phyloP scores from a whole-genome alignment of 768 basidiomycete species.

The Rhodotorula diobovata region DNA sequence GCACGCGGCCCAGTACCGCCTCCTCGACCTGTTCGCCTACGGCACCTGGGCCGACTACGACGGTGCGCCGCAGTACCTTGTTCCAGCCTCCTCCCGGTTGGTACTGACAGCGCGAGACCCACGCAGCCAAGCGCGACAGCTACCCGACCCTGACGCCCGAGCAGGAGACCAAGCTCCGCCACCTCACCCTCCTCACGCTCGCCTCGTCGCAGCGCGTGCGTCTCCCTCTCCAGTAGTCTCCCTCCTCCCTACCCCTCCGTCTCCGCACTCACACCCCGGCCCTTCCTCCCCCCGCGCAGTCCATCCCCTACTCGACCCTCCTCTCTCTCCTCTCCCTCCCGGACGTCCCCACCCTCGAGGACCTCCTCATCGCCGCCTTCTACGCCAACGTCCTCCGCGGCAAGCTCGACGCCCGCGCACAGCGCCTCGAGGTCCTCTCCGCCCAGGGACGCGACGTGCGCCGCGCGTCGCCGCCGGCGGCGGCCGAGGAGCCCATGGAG shows the following conservation, averaged over 20 bases:
- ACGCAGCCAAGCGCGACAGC: slow-evolving; percentile 60
- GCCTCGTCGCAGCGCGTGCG: slow-evolving; percentile 61
- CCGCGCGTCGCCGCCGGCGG: slow-evolving; percentile 51
- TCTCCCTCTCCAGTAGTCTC: neutral
- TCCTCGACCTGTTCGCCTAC: slow-evolving; percentile 85
- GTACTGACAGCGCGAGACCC: neutral
- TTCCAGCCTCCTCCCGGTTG: neutral
- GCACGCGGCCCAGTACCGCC: slow-evolving; percentile 57
- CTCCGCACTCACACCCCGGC: neutral
- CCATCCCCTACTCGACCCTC: slow-evolving; percentile 73
- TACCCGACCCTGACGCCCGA: slow-evolving; percentile 65
- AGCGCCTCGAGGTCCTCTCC: slow-evolving; percentile 84
- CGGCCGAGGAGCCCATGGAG: slow-evolving; percentile 59
- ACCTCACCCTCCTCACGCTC: slow-evolving; percentile 82
- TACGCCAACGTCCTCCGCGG: slow-evolving; percentile 85
- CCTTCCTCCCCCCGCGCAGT: slow-evolving; percentile 51
- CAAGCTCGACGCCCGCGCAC: slow-evolving; percentile 86
- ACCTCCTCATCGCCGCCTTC: slow-evolving; percentile 93
- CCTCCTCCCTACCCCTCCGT: slow-evolving; percentile 3
- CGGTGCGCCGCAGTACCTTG: slow-evolving; percentile 51
- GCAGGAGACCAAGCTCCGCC: slow-evolving; percentile 83
- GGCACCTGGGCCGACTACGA: slow-evolving; percentile 79
- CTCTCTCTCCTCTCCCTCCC: slow-evolving; percentile 67
- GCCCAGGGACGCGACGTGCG: slow-evolving; percentile 89
- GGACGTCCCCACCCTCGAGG: slow-evolving; percentile 82